Base-by-base conservation (phyloP, 2,329 filamentous ascomycete genomes). In the Chaetomiaceae sp. region DNA sequence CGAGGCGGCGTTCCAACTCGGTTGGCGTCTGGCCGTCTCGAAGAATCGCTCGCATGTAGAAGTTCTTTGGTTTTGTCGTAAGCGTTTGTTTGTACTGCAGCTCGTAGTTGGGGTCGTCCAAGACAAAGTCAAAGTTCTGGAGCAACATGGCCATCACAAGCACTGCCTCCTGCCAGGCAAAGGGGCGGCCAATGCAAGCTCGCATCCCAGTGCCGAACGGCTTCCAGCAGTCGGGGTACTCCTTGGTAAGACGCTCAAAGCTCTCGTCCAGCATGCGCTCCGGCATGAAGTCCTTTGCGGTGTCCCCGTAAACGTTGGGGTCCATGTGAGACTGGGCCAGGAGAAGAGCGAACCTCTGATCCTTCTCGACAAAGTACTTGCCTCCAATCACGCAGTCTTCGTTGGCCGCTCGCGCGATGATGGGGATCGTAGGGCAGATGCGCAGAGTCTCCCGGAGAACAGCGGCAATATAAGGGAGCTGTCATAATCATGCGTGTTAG, bases 131-230 rank as follows among this genome's bases (percentile, higher is more conserved):
- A 70, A 90, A 89, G 62, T 85, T 87, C 61, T 89, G 86, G 53
- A 90, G 72, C 11, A 89, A 65, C 60, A 86, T 75, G 0, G 82
- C 80, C 60, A 83, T 72, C 8, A 78, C 76, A 1, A 89, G 69
- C 5, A 86, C 65, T 2, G 79, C 75, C 67, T 91, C 87, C 64
- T 91, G 87, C 83, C 84, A 87, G 1, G 87, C 86, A 64, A 90
- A 90, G 0, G 81, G 76, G 1, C 86, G 73, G 4, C 87, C 87
- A 55, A 90, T 90, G 60, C 87, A 91, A 1, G 74, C 84, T 48
- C 87, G 73, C 57, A 78, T 74, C 1, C 67, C 67, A 45, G 65
- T 68, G 25, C 67, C 88, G 60, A 90, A 91, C 3, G 87, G 85
- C 69, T 87, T 87, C 83, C 81, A 86, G 29, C 77, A 76, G 49